These are phyloP conservation scores for Actinidia arguta DNA, from an alignment of 179 eudicot species.

Conservation along the genomic window DNA sequence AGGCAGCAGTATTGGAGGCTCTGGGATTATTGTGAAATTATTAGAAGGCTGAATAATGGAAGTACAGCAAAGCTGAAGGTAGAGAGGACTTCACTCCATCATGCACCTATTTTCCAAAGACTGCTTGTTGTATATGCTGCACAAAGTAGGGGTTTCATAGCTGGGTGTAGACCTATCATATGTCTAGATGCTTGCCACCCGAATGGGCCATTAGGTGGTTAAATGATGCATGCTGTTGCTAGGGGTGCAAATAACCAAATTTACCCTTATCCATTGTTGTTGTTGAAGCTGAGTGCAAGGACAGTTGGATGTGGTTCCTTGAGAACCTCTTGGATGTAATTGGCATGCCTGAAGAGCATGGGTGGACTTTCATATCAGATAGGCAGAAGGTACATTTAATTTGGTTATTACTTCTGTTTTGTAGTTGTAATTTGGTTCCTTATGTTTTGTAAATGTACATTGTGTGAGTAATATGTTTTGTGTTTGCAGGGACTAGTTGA, in stretches of 20 bases:
- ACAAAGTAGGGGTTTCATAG: background rate
- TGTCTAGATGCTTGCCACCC: background rate
- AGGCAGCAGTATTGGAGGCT: background rate
- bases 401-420: background rate
- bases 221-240: background rate
- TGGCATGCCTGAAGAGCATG: background rate
- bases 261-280: background rate
- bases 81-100: background rate
- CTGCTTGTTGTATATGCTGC: background rate
- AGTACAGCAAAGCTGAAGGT: background rate
- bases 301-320: background rate
- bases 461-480: too few species aligned
- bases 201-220: background rate
- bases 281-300: background rate
- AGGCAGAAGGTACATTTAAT: conserved; percentile 1
- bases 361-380: background rate
- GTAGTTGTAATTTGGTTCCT: background rate
- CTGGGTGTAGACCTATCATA: background rate
- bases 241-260: background rate
- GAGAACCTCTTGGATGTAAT: background rate
- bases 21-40: background rate
- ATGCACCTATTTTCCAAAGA: background rate
- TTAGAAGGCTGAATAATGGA: background rate
- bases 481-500: conserved; percentile 1
- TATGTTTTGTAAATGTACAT: too few species aligned